A percentile compares a stretch with the other conserved stretches of the same genome.
Evolutionary conservation across 2,329 filamentous ascomycete genomes (phyloP).

Genomic region (Capronia epimyces): DNA sequence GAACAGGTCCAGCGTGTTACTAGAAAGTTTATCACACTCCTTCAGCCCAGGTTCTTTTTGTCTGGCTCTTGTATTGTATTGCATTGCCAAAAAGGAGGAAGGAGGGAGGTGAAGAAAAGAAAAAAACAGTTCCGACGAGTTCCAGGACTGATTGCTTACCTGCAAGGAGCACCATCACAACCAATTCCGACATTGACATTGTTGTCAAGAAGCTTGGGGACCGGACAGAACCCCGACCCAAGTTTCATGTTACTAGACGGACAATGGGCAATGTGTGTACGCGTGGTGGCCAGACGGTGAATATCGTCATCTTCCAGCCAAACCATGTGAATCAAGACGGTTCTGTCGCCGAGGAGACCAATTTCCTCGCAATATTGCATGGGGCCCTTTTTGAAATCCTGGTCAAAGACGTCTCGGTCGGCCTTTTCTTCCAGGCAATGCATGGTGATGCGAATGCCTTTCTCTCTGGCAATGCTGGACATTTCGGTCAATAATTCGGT

Average conservation of each 20-base stretch:
- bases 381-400: background rate
- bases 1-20: constrained; percentile 48
- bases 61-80: no score
- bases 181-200: constrained; percentile 47
- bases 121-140: no score
- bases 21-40: no score
- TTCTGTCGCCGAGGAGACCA: background rate
- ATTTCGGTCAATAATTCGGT: background rate
- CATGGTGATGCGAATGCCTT: background rate
- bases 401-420: background rate
- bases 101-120: no score
- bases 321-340: background rate
- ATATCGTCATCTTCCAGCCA: background rate
- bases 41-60: no score
- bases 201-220: constrained; percentile 35
- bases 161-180: constrained; percentile 51
- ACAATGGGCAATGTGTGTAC: background rate
- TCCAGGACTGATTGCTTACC: no score
- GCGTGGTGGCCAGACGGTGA: background rate
- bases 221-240: background rate
- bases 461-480: no score
- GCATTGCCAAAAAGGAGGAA: no score
- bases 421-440: background rate
- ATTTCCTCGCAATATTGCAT: background rate
- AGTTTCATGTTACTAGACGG: background rate